Conservation (phyloP, 2,329 filamentous ascomycete species). For the Penicillium sp. region DNA sequence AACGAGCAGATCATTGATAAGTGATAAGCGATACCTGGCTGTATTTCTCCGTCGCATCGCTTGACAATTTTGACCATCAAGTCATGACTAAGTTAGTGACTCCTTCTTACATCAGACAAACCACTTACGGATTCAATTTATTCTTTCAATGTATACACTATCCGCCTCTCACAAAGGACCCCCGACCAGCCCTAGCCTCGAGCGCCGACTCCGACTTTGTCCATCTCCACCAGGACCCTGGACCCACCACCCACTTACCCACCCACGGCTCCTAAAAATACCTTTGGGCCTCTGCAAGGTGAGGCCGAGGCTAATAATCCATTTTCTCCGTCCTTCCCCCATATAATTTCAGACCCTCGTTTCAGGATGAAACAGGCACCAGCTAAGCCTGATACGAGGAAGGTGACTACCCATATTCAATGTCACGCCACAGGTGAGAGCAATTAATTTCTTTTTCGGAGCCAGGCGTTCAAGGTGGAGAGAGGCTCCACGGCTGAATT, state of each 20-base stretch:
- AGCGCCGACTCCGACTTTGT: background rate
- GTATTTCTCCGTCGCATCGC: background rate
- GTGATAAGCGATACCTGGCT: background rate
- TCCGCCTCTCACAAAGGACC: background rate
- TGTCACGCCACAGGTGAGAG: too few relatives aligned
- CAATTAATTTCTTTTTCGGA: background rate
- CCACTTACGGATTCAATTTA: background rate
- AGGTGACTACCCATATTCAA: background rate
- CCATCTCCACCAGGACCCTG: slow-evolving; percentile 22
- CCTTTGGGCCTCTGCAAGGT: background rate
- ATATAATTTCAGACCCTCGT: background rate
- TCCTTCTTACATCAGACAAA: too few relatives aligned
- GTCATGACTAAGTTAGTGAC: background rate
- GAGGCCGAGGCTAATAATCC: too few relatives aligned
- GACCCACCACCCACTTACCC: slow-evolving; percentile 19
- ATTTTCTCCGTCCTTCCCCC: too few relatives aligned
- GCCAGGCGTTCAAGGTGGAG: background rate
- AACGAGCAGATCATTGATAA: too few relatives aligned
- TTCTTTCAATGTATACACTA: too few relatives aligned
- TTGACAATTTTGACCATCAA: background rate
- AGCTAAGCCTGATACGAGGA: background rate
- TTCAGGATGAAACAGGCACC: background rate
- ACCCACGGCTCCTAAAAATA: slow-evolving; percentile 22
- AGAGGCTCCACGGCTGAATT: slow-evolving; percentile 17
- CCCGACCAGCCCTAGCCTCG: background rate